These are phyloP conservation scores for Schoenoplectus triqueter DNA, from an alignment of 202 grass and related monocot species.

Conservation along the genomic window DNA sequence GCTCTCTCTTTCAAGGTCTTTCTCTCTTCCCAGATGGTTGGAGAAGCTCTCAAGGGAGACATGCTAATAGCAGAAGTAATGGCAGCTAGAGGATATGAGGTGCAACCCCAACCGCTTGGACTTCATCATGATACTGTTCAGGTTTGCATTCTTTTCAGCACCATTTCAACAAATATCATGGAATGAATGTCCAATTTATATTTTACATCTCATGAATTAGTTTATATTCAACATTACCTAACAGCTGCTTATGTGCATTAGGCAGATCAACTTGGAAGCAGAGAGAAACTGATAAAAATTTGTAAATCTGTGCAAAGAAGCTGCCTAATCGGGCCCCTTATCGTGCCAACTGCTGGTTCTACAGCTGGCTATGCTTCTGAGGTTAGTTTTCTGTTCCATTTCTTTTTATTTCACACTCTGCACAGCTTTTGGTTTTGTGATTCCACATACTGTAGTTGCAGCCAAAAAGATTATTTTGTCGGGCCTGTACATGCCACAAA, in stretches of 20 bases:
- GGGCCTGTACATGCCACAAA: background rate
- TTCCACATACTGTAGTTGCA: background rate
- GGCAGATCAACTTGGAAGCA: constrained; percentile 81
- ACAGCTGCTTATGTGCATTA: constrained; percentile 32
- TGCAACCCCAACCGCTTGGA: constrained; percentile 64
- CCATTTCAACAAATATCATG: constrained; percentile 12
- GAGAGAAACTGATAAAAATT: constrained; percentile 76
- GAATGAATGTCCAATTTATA: background rate
- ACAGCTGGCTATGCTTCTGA: constrained; percentile 98
- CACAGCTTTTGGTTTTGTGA: background rate
- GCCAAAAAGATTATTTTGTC: background rate
- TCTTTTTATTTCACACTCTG: background rate
- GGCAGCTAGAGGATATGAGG: constrained; percentile 73
- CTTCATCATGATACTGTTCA: constrained; percentile 85
- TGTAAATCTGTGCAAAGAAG: constrained; percentile 92
- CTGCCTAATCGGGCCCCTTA: constrained; percentile 77
- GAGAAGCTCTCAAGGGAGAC: constrained; percentile 91
- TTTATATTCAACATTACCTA: background rate
- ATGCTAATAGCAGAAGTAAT: constrained; percentile 91
- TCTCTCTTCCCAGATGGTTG: constrained; percentile 93
- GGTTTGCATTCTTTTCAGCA: constrained; percentile 47
- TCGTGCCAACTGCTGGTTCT: constrained; percentile 85
- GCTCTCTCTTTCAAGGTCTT: constrained; percentile 83
- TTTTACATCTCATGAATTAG: constrained; percentile 2
- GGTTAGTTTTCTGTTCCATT: constrained; percentile 42